Conservation (phyloP, 2,329 filamentous ascomycete genomes). For the Penicillium sp. region DNA sequence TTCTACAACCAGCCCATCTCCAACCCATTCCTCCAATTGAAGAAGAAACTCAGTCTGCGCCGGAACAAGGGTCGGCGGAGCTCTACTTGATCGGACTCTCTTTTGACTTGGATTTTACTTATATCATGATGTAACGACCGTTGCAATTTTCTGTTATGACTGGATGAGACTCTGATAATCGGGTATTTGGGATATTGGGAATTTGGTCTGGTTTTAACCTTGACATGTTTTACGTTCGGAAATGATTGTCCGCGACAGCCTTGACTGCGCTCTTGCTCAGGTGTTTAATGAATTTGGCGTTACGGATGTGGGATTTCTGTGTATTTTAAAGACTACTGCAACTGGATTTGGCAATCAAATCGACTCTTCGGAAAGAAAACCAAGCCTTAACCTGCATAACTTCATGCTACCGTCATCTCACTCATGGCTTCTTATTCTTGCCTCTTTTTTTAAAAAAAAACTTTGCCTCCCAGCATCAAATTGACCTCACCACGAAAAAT, state of each 20-base stretch:
- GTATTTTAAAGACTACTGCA: not conserved
- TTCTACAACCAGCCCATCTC: conserved; percentile 40
- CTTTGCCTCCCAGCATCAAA: conserved; percentile 1
- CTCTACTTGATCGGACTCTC: conserved; percentile 14
- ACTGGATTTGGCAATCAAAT: not conserved
- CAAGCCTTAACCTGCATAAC: not conserved
- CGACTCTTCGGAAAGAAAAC: not conserved
- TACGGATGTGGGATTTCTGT: not conserved
- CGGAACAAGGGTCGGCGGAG: conserved; percentile 30
- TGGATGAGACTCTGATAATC: conserved; percentile 5
- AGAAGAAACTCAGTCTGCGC: conserved; percentile 34
- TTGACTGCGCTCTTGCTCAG: conserved; percentile 6
- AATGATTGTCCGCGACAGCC: not conserved
- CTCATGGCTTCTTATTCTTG: not conserved
- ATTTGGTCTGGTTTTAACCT: not conserved
- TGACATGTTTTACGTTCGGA: not conserved
- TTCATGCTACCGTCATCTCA: not conserved
- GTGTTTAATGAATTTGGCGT: conserved; percentile 9
- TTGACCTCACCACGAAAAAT: not conserved
- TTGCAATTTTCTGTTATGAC: conserved; percentile 4
- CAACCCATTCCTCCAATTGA: conserved; percentile 35
- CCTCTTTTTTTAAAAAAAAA: not conserved
- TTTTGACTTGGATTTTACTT: not conserved
- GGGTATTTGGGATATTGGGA: conserved; percentile 5
- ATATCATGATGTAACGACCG: conserved; percentile 13